Conservation (phyloP, 2,329 filamentous ascomycete species). For the Amylocarpus encephaloides region DNA sequence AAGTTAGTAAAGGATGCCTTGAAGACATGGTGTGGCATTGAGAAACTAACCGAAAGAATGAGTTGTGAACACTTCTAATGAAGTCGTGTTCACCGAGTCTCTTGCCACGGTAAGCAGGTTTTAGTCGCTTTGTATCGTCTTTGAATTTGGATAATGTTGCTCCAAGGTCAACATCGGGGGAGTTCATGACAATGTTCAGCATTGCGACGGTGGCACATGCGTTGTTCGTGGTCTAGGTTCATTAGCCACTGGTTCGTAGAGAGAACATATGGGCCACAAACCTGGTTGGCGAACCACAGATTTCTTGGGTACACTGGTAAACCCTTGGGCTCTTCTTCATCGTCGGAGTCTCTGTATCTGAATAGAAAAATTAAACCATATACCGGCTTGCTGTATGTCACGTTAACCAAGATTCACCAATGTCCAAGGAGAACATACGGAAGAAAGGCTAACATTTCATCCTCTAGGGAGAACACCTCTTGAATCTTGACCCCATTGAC, state of each 20-base stretch:
- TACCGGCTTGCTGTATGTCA: constrained; percentile 55
- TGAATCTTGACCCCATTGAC: constrained; percentile 66
- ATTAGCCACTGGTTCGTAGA: not conserved
- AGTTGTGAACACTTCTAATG: constrained; percentile 80
- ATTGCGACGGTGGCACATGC: constrained; percentile 90
- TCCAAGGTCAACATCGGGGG: constrained; percentile 59
- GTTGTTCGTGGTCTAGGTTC: constrained; percentile 63
- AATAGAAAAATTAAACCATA: constrained; percentile 89
- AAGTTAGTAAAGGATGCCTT: constrained; percentile 1
- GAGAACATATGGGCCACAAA: constrained; percentile 31
- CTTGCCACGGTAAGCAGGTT: constrained; percentile 68
- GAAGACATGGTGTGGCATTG: not conserved
- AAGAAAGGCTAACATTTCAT: constrained; percentile 54
- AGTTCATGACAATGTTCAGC: constrained; percentile 90
- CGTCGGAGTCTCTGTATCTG: constrained; percentile 52
- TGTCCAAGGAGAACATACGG: constrained; percentile 41
- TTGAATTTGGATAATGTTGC: constrained; percentile 67
- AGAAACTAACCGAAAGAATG: constrained; percentile 60
- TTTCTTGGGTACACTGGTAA: constrained; percentile 51
- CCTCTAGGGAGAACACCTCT: constrained; percentile 70
- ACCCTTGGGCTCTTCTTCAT: constrained; percentile 41
- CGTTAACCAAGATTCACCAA: not conserved
- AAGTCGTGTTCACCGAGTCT: constrained; percentile 67
- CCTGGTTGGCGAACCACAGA: constrained; percentile 94
- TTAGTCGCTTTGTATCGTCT: constrained; percentile 59